Evolutionary conservation across 2,329 filamentous ascomycete species (phyloP).

Genomic region (Sporothrix brasiliensis): DNA sequence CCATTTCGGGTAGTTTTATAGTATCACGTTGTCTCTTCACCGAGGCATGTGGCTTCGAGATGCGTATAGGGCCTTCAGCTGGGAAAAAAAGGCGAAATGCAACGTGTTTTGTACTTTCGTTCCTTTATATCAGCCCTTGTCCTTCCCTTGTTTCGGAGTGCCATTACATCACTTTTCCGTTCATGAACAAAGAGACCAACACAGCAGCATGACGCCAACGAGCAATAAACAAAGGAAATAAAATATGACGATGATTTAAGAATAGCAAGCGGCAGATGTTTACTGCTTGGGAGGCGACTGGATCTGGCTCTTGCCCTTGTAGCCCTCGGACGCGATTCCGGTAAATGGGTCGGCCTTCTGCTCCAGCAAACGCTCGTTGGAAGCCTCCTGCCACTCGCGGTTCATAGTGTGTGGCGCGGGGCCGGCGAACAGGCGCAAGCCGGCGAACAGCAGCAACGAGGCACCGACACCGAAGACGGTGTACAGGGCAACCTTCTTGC

Average conservation of each 20-base stretch:
- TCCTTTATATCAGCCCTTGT: conserved; percentile 2
- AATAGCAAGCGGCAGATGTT: conserved; percentile 36
- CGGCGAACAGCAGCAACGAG: conserved; percentile 71
- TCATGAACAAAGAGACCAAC: conserved; percentile 21
- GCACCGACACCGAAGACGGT: conserved; percentile 67
- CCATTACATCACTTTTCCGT: background rate
- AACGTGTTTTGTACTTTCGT: background rate
- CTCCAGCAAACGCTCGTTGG: conserved; percentile 87
- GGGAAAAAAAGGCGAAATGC: background rate
- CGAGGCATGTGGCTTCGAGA: background rate
- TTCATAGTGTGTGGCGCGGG: conserved; percentile 83
- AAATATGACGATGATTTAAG: conserved; percentile 14
- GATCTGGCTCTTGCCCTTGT: conserved; percentile 75
- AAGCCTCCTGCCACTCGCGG: conserved; percentile 94
- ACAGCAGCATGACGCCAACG: conserved; percentile 22
- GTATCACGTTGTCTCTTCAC: background rate
- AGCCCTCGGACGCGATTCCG: conserved; percentile 77
- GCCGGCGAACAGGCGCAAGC: conserved; percentile 71
- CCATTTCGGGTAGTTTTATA: background rate
- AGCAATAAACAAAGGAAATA: conserved; percentile 10
- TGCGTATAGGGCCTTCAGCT: background rate
- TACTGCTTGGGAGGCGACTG: conserved; percentile 65
- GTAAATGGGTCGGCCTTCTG: conserved; percentile 87
- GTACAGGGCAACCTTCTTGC: conserved; percentile 75
- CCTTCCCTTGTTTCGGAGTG: background rate